A percentile compares a stretch with the other conserved stretches of the same genome.
Conservation (phyloP, 129 eudicot species). For the Cynara cardunculus region DNA sequence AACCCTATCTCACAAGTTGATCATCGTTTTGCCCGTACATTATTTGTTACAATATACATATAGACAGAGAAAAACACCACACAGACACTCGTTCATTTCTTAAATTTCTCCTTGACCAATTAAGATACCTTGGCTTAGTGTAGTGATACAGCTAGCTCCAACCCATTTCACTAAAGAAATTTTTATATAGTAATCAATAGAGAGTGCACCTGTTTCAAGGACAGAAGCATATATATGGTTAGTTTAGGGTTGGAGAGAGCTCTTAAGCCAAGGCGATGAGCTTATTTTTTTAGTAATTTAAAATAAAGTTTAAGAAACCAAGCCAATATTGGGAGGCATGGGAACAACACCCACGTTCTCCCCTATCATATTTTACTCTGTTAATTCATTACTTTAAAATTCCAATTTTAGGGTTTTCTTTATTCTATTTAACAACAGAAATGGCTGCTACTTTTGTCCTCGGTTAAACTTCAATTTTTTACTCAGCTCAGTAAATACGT, state of each 20-base stretch:
- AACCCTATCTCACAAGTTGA: not conserved
- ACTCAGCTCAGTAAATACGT: not conserved
- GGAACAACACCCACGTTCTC: conserved; percentile 97
- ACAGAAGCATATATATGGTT: conserved; percentile 29
- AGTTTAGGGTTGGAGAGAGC: conserved; percentile 52
- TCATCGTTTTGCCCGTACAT: not conserved
- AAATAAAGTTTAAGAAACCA: conserved; percentile 32
- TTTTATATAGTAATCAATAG: not conserved
- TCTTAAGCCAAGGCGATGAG: conserved; percentile 70
- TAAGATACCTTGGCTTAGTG: not conserved
- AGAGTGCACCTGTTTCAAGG: conserved; percentile 48
- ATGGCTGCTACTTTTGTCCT: conserved; percentile 1
- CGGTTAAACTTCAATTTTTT: conserved; percentile 16
- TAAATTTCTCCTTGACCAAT: not conserved
- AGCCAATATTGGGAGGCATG: conserved; percentile 60
- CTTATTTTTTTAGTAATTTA: conserved; percentile 22
- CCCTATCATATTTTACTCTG: conserved; percentile 41
- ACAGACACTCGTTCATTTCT: not conserved
- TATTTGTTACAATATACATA: not conserved
- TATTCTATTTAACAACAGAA: not conserved
- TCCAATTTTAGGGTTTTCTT: conserved; percentile 22
- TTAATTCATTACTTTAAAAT: conserved; percentile 4
- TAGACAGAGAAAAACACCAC: not conserved
- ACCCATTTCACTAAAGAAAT: conserved; percentile 16
- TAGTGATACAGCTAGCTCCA: conserved; percentile 29